Conservation (phyloP, 2,329 filamentous ascomycete species). For the Thelonectria blattea region DNA sequence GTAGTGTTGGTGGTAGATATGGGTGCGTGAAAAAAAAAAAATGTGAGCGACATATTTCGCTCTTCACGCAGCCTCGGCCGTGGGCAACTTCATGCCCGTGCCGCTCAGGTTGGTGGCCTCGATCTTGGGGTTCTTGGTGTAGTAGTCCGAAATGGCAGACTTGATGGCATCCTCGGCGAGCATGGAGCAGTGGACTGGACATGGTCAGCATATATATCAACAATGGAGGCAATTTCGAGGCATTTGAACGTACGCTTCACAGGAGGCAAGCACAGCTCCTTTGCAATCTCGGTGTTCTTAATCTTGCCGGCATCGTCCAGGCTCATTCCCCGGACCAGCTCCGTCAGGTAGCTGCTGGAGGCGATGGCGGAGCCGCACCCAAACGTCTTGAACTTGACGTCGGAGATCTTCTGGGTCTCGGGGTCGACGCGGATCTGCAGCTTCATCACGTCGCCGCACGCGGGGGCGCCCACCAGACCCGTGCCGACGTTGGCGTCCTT, state of each 20-base stretch:
- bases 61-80: slow-evolving; percentile 50
- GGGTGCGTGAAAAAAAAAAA: slow-evolving; percentile 1
- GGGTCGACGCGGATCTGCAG: slow-evolving; percentile 82
- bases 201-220: slow-evolving; percentile 39
- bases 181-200: slow-evolving; percentile 85
- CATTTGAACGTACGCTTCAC: slow-evolving; percentile 73
- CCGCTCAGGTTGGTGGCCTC: slow-evolving; percentile 78
- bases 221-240: slow-evolving; percentile 18
- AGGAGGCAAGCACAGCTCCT: slow-evolving; percentile 88
- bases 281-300: slow-evolving; percentile 97
- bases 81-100: slow-evolving; percentile 71
- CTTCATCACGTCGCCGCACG: slow-evolving; percentile 93
- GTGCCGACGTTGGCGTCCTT: slow-evolving; percentile 84
- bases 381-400: slow-evolving; percentile 98
- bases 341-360: slow-evolving; percentile 91
- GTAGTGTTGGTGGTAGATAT: slow-evolving; percentile 11
- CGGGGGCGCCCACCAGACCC: slow-evolving; percentile 86
- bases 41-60: slow-evolving; percentile 1
- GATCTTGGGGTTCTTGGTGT: slow-evolving; percentile 83
- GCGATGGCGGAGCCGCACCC: slow-evolving; percentile 95
- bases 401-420: slow-evolving; percentile 83
- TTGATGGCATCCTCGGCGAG: slow-evolving; percentile 92
- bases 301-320: slow-evolving; percentile 91
- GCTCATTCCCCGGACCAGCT: slow-evolving; percentile 93
- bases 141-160: slow-evolving; percentile 87